Conservation (phyloP, 495 filamentous ascomycete genomes). For the Daldinia decipiens region DNA sequence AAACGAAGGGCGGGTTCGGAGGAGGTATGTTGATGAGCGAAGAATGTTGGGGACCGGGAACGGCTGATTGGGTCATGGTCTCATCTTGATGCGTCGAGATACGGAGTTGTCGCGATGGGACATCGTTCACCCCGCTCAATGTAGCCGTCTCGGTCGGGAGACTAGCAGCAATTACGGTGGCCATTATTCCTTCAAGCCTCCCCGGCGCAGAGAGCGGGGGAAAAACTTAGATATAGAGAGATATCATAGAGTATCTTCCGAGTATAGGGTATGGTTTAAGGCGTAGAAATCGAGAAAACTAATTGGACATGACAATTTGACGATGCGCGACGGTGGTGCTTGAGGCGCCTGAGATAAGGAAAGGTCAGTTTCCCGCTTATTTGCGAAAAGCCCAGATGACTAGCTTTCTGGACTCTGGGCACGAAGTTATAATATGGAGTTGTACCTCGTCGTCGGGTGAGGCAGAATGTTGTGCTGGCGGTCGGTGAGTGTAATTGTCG, state of each 20-base stretch:
- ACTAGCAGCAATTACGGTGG: conserved; percentile 52
- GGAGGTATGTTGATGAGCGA: conserved; percentile 60
- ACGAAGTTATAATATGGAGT: not conserved
- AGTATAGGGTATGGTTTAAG: conserved; percentile 17
- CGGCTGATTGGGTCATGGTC: conserved; percentile 25
- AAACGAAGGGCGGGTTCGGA: conserved; percentile 78
- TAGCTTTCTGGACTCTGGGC: not conserved
- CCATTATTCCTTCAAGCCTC: conserved; percentile 61
- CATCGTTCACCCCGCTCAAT: conserved; percentile 45
- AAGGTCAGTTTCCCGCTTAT: conserved; percentile 20
- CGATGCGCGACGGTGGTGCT: conserved; percentile 25
- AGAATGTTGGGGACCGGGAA: conserved; percentile 46
- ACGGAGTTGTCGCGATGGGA: conserved; percentile 37
- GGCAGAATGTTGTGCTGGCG: conserved; percentile 20
- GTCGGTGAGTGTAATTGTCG: conserved; percentile 21
- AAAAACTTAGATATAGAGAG: conserved; percentile 47
- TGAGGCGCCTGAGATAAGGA: conserved; percentile 18
- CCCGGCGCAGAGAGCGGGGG: conserved; percentile 56
- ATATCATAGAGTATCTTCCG: conserved; percentile 53
- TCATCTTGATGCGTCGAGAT: conserved; percentile 37
- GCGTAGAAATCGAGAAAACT: conserved; percentile 26
- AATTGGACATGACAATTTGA: conserved; percentile 37
- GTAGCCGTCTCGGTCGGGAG: conserved; percentile 49
- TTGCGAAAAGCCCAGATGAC: not conserved
- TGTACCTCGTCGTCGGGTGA: conserved; percentile 32